These are phyloP conservation scores for Hericium alpestre DNA, from an alignment of 768 basidiomycete genomes.

Conservation along the genomic window DNA sequence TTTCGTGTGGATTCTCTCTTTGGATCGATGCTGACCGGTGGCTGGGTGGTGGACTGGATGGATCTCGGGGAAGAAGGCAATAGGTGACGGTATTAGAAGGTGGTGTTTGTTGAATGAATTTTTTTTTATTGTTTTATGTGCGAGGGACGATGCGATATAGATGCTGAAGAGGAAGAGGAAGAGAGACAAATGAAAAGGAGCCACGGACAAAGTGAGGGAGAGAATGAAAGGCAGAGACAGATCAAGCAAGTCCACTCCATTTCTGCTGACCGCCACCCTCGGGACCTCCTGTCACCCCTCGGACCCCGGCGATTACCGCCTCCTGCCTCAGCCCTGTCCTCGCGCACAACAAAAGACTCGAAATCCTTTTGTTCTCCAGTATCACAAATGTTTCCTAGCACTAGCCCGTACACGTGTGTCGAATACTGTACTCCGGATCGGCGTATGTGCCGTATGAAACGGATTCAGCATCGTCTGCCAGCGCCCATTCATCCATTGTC, in stretches of 20 bases:
- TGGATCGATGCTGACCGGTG: constrained; percentile 2
- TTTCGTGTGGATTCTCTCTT: constrained; percentile 2
- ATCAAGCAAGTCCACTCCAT: background rate
- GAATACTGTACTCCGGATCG: constrained; percentile 72
- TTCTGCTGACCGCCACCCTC: background rate
- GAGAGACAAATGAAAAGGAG: constrained; percentile 7
- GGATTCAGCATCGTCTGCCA: constrained; percentile 80
- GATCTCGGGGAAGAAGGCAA: constrained; percentile 10
- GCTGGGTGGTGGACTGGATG: constrained; percentile 4
- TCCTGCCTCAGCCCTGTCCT: background rate
- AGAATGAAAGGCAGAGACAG: background rate
- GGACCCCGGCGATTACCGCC: background rate
- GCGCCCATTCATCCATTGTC: constrained; percentile 2
- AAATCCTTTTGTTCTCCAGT: background rate
- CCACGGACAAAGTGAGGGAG: constrained; percentile 16
- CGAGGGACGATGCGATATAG: constrained; percentile 10
- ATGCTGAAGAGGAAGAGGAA: constrained; percentile 9
- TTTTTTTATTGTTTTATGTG: constrained; percentile 8
- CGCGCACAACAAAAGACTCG: background rate
- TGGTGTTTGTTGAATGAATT: constrained; percentile 7
- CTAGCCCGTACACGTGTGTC: constrained; percentile 75
- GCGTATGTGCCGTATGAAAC: constrained; percentile 87
- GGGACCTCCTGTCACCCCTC: background rate
- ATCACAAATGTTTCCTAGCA: constrained; percentile 72
- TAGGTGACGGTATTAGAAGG: constrained; percentile 15